Base-by-base conservation (phyloP, 331 rosid species). In the Quercus phellos region DNA sequence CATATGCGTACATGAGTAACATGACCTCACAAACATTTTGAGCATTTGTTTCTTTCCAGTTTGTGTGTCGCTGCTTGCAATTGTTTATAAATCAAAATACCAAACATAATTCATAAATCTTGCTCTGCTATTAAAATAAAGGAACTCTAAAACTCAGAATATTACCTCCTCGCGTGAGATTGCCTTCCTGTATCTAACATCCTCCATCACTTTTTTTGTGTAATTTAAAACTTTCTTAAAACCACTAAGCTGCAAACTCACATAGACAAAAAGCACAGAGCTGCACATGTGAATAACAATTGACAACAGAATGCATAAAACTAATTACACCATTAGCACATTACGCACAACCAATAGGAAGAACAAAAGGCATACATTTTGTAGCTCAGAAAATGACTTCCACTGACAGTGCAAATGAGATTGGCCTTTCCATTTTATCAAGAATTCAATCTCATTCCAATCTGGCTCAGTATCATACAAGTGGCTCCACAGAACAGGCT, bases 381-480 rank as follows among this genome's bases (percentile, higher is more conserved):
- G 99, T 72, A 95, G 90, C 90, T 95, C 99, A 18, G 89, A 83
- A 73, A 93, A 89, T 60, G 97, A 85, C 85, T 91, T 95, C 99
- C 99, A 95, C 58, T 93, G 97, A 82, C 99, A 95, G 77, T 95
- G 99, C 88, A 95, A 86, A 91, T 95, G 99, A 38, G 99, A 95
- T 61, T 90, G 98, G 86, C 99, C 98, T 86, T 95, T 95, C 99
- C 99, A 95, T 88, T 95, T 95, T 75, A 95, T 95, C 80, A 91
- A 82, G 80, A 93, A 95, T 80, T 95, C 99, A 80, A 87, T 83
- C 81, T 88, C 89, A 81, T 85, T 84, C 98, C 98, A 95, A 87
- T 95, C 97, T 64, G 91, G 85, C 78, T 82, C 93, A 35, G 88
- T 85, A 77, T 93, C 96, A 82, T 91, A 95, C 87, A 93, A 83